Conservation (phyloP, 257 asterid species). For the Nicotiana noctiflora region DNA sequence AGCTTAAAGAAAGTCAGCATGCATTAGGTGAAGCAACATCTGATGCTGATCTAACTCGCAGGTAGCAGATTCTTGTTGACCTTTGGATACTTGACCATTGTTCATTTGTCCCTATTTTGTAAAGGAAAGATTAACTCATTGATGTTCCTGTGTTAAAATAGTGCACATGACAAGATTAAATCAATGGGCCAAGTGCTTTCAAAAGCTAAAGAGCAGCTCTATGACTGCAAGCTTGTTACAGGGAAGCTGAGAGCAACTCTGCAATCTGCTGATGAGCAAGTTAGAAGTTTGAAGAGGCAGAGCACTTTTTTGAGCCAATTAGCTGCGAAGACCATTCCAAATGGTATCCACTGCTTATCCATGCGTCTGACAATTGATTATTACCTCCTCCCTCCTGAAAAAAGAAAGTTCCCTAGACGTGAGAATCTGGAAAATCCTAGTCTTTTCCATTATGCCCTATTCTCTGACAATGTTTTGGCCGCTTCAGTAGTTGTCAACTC, state of each 20-base stretch:
- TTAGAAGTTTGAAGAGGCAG: slow-evolving; percentile 90
- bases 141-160: slow-evolving; percentile 21
- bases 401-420: slow-evolving; percentile 68
- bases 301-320: slow-evolving; percentile 93
- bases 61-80: slow-evolving; percentile 31
- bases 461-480: slow-evolving; percentile 95
- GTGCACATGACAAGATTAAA: slow-evolving; percentile 78
- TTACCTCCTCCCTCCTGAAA: slow-evolving; percentile 77
- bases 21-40: slow-evolving; percentile 75
- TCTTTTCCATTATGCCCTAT: slow-evolving; percentile 89
- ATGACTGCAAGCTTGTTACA: slow-evolving; percentile 84
- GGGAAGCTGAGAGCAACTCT: slow-evolving; percentile 95
- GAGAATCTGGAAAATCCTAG: slow-evolving; percentile 85
- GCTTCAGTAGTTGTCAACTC: slow-evolving; percentile 98
- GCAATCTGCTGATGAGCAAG: slow-evolving; percentile 97
- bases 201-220: slow-evolving; percentile 81
- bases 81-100: not conserved
- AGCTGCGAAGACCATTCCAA: slow-evolving; percentile 96
- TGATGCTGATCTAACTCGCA: slow-evolving; percentile 72
- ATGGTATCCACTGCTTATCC: slow-evolving; percentile 88
- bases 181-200: slow-evolving; percentile 86
- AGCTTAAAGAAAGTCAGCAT: slow-evolving; percentile 90
- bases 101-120: not conserved
- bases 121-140: slow-evolving; percentile 1
- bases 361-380: slow-evolving; percentile 89